Base-by-base conservation (phyloP, 352 stramenopile species). In the Globisporangium irregulare region DNA sequence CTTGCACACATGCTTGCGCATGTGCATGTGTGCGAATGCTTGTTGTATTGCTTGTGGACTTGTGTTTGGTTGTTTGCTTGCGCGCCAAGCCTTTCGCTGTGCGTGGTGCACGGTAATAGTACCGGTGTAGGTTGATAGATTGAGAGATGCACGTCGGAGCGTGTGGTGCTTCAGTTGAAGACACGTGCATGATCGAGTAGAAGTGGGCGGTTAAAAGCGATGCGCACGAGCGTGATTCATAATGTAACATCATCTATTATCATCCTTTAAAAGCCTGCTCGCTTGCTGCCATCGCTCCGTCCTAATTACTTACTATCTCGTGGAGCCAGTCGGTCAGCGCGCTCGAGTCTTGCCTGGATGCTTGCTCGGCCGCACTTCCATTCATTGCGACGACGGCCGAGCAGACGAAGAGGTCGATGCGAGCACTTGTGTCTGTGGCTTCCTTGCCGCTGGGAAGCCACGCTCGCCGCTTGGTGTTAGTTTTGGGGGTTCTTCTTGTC, bases 381-480 rank as follows among this genome's bases (percentile, higher is more conserved):
- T 58, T 34, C 24, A 36, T 36, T n/a, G 53, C 15, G 43, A 51
- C 15, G 43, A 51, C 43, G 1, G 18, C 43, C 43, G 43, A 51
- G 43, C 43, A 51, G 43, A 51, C 18, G 43, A 24, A 51, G 43
- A 22, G 43, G 15, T 22, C 14, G 15, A 34, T 9, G 27, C 50
- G n/a, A 20, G 46, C 34, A 15, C 50, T 60, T 29, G 48, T 27
- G 27, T 48, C 2, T 41, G 38, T 46, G 15, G 22, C 12, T 50
- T 67, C 54, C 53, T 34, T 59, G 22, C 24, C 36, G 27, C 29
- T 38, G 22, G 50, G 34, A 67, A 55, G 22, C 59, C 59, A 55
- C 59, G 9, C 55, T 41, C 27, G 22, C 15, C 12, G 38, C 12
- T 46, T 46, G 38, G 38, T 18, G 38, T 18, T n/a, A n/a, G 15